phyloP scores from a whole-genome alignment of 352 stramenopile genomes.

The Phytophthora citricola region DNA sequence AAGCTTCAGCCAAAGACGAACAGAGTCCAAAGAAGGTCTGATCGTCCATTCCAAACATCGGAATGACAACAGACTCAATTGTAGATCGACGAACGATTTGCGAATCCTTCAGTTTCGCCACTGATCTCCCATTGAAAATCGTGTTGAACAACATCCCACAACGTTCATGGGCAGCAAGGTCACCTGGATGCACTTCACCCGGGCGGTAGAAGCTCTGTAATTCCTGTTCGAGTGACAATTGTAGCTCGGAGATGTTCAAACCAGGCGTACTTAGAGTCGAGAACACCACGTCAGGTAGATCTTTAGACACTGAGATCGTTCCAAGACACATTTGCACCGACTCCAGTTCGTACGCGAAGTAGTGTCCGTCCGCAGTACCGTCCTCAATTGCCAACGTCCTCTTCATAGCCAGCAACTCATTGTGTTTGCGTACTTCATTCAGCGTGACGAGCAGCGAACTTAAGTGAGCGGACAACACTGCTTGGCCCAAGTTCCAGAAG shows the following conservation, averaged over 20 bases:
- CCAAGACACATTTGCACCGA: slow-evolving; percentile 42
- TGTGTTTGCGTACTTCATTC: slow-evolving; percentile 32
- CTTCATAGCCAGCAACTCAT: slow-evolving; percentile 12
- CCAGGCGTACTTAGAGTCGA: slow-evolving; percentile 17
- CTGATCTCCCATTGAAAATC: slow-evolving; percentile 23
- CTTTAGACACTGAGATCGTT: slow-evolving; percentile 25
- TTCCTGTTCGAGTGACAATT: slow-evolving; percentile 39
- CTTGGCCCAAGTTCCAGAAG: slow-evolving; percentile 34
- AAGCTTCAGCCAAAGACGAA: slow-evolving; percentile 26
- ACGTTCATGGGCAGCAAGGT: slow-evolving; percentile 18
- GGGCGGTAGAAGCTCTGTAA: slow-evolving; percentile 6
- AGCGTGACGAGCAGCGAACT: slow-evolving; percentile 30
- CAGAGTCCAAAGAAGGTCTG: slow-evolving; percentile 31
- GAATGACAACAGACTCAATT: slow-evolving; percentile 39
- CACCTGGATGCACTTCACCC: slow-evolving; percentile 10
- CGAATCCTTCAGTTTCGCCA: slow-evolving; percentile 16
- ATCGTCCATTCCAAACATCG: slow-evolving; percentile 36
- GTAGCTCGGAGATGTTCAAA: slow-evolving; percentile 35
- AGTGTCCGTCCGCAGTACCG: slow-evolving; percentile 28
- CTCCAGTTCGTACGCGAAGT: slow-evolving; percentile 43
- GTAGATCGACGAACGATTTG: slow-evolving; percentile 15
- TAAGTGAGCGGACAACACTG: slow-evolving; percentile 27
- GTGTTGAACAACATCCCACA: slow-evolving; percentile 36
- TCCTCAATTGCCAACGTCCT: slow-evolving; percentile 3
- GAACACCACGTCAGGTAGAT: slow-evolving; percentile 26